Percentiles rank a stretch among this genome's conserved stretches.
Conservation (phyloP, 768 basidiomycete species). For the Nidula microcarpa region DNA sequence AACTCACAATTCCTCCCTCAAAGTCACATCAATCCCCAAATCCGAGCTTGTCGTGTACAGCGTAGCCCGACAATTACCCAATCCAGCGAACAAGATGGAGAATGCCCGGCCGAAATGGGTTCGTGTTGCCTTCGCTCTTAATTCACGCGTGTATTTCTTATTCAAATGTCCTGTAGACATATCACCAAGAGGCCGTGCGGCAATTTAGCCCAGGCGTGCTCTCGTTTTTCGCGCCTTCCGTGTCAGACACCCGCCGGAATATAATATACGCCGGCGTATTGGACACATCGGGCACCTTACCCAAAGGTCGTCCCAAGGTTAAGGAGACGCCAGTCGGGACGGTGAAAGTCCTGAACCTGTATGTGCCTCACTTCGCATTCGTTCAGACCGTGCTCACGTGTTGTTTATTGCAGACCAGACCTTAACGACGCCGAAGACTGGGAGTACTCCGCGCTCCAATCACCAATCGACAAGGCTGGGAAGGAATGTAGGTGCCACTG, state of each 20-base stretch:
- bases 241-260: conserved; percentile 22
- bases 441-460: conserved; percentile 44
- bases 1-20: conserved; percentile 1
- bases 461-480: conserved; percentile 35
- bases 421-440: conserved; percentile 48
- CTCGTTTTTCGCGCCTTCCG: conserved; percentile 38
- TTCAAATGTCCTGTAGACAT: conserved; percentile 18
- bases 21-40: conserved; percentile 33
- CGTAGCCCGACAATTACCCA: conserved; percentile 14
- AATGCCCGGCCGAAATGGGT: conserved; percentile 36
- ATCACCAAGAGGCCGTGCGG: conserved; percentile 29
- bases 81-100: conserved; percentile 7
- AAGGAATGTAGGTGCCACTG: conserved; percentile 43
- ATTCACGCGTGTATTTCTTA: neutral
- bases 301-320: conserved; percentile 21
- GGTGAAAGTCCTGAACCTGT: conserved; percentile 54
- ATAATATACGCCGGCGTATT: conserved; percentile 46
- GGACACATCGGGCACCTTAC: conserved; percentile 38
- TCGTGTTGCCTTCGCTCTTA: conserved; percentile 1
- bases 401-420: conserved; percentile 38
- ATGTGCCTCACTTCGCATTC: conserved; percentile 8
- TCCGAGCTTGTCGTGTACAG: conserved; percentile 34
- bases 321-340: conserved; percentile 45
- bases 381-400: conserved; percentile 1
- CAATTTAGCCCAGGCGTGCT: conserved; percentile 42